Evolutionary conservation across 148 eudicot genomes (phyloP), one percentile per base, ranked within the genome.

Genomic region (Chenopodium berlandieri): DNA sequence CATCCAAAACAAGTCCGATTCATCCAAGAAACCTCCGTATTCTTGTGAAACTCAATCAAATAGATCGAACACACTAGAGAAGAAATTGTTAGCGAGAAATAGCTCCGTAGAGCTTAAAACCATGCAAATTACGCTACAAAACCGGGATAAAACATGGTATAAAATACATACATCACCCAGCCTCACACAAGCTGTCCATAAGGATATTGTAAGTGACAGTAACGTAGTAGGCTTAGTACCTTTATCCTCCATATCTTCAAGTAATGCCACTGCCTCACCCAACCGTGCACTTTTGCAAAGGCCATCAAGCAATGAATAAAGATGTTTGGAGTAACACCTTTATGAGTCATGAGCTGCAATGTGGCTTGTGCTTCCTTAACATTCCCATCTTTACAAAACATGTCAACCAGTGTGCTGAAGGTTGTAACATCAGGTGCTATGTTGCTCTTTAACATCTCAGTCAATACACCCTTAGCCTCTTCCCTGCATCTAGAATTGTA

Each of bases 331-430:
- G 62, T 32, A 8, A 25, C 68, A 64, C 13, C 30, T 23, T 13
- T 56, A 1, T 64, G 1, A 25, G 25, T 23, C 68, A 64, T 64
- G 31, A 25, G 23, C 30, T 64, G 31, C 9, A 64, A 3, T 77
- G 1, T 64, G 17, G 30, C 1, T 23, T 64, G 16, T 25, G 31
- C 85, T 32, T 83, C 82, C 2, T 17, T 44, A 31, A 83, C 4
- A 20, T 65, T 83, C 1, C 16, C 68, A 25, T 64, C 54, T 48
- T 48, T 48, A 11, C 78, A 67, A 9, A 67, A 37, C 82, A 82
- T 48, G 31, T 64, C 32, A 64, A 64, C 30, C 0, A 64, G 30
- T 14, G 25, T 64, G 27, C 13, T 25, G 13, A 2, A 64, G 12
- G 31, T 64, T 0, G 0, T 0, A 64, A 64, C 13, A 64, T 1